Conservation (phyloP, 352 stramenopile genomes). For the Globisporangium megalacanthum region DNA sequence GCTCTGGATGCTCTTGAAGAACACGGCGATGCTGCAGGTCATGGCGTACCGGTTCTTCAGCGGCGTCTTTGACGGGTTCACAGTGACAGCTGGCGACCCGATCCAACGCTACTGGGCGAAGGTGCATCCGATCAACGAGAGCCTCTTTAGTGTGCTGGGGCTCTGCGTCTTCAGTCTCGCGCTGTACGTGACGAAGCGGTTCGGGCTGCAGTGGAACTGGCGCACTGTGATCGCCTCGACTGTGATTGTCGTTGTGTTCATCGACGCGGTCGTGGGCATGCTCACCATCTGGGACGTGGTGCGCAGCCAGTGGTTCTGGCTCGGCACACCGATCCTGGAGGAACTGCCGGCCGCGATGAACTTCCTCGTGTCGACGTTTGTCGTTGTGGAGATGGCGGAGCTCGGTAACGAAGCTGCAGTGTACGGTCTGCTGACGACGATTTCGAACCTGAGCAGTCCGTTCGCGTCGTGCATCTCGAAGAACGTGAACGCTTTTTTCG, state of each 20-base stretch:
- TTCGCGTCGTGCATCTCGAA: slow-evolving; percentile 15
- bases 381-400: slow-evolving; percentile 19
- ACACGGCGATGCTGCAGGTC: slow-evolving; percentile 45
- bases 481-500: slow-evolving; percentile 13
- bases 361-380: slow-evolving; percentile 14
- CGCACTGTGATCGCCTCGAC: slow-evolving; percentile 38
- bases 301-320: too few species aligned
- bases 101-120: slow-evolving; percentile 41
- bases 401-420: slow-evolving; percentile 19
- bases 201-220: slow-evolving; percentile 48
- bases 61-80: slow-evolving; percentile 44
- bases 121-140: slow-evolving; percentile 39
- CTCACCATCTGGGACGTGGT: slow-evolving; percentile 28
- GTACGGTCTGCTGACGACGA: slow-evolving; percentile 19
- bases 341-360: slow-evolving; percentile 16
- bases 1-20: slow-evolving; percentile 50
- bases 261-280: slow-evolving; percentile 20
- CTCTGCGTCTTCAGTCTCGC: slow-evolving; percentile 23
- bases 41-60: slow-evolving; percentile 54
- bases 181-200: slow-evolving; percentile 26
- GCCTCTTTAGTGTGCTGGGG: slow-evolving; percentile 27
- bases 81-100: slow-evolving; percentile 30
- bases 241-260: slow-evolving; percentile 14
- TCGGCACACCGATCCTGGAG: slow-evolving; percentile 18
- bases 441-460: slow-evolving; percentile 17